phyloP scores from a whole-genome alignment of 306 rosid genomes.

The Mimosa bimucronata region DNA sequence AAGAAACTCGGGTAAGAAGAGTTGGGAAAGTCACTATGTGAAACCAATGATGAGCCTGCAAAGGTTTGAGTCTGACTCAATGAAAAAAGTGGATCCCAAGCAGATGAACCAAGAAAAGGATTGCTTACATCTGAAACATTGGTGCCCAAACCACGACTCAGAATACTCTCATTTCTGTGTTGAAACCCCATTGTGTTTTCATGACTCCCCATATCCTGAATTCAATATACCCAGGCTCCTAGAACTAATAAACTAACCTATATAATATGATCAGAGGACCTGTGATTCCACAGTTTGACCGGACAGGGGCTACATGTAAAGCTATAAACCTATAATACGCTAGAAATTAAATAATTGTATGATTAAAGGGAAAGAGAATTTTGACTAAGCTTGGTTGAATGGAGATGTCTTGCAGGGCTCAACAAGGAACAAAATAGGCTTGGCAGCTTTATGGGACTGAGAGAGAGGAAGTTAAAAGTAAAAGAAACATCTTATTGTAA shows the following conservation, averaged over 20 bases:
- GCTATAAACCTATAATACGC: neutral
- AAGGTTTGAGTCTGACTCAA: conserved; percentile 72
- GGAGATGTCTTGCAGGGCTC: conserved; percentile 83
- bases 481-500: conserved; percentile 74
- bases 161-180: conserved; percentile 55
- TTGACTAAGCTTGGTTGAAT: conserved; percentile 70
- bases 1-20: conserved; percentile 58
- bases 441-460: conserved; percentile 84
- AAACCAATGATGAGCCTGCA: conserved; percentile 72
- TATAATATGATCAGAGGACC: conserved; percentile 36
- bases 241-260: conserved; percentile 35
- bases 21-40: conserved; percentile 63
- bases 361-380: conserved; percentile 66
- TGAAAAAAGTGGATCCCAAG: conserved; percentile 93
- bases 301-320: conserved; percentile 34
- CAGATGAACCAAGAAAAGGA: conserved; percentile 72
- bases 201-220: conserved; percentile 68
- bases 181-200: conserved; percentile 74
- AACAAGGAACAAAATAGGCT: conserved; percentile 84
- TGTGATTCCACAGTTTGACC: conserved; percentile 48
- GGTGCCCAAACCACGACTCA: conserved; percentile 60
- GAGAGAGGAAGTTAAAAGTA: conserved; percentile 68
- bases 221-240: conserved; percentile 41
- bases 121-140: conserved; percentile 63
- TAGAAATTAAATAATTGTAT: conserved; percentile 45